Evolutionary conservation across 1,284 basidiomycete species (phyloP), one percentile per base, ranked within the genome.

Genomic region (Sporisorium sorghi): DNA sequence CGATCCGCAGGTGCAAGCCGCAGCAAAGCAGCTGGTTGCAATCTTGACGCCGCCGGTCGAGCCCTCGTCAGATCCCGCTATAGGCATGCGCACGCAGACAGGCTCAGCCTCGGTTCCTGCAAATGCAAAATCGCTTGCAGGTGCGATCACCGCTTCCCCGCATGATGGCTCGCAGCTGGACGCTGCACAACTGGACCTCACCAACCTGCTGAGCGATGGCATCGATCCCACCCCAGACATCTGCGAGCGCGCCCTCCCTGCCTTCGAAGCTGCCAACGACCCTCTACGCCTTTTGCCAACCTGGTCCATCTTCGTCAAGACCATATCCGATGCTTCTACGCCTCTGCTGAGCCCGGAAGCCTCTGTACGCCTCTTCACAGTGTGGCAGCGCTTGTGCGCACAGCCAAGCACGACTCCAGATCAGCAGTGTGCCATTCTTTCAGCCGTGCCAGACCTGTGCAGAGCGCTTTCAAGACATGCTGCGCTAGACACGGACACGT

Each of bases 291-390:
- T 56, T 5, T 10, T 64, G 30, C 39, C 67, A 6, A 32, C 43
- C 2, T 70, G 57, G 61, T 21, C 57, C 11, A 30, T 56, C 19
- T 49, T 70, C 8, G 48, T 70, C 48, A 70, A 70, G 39, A 47
- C 14, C 4, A 53, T 70, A 0, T 53, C 57, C 5, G 61, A 70
- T n/a, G 48, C 47, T 23, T n/a, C 44, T 7, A 10, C 48, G 30
- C 43, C 49, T 2, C 4, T 49, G 15, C 19, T 63, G 5, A 15
- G n/a, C 8, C 11, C 9, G 0, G 32, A 35, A 17, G 19, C 19
- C 1, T 42, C 23, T 9, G 10, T 32, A 14, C 48, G 37, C 11
- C 32, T 61, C 15, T 11, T 32, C 14, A 15, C 21, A 0, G 14
- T 42, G 1, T 61, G 51, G 51, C 32, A 21, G 7, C 44, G 58